Conservation (phyloP, 2,329 filamentous ascomycete species). For the Sarocladium brachiariae region DNA sequence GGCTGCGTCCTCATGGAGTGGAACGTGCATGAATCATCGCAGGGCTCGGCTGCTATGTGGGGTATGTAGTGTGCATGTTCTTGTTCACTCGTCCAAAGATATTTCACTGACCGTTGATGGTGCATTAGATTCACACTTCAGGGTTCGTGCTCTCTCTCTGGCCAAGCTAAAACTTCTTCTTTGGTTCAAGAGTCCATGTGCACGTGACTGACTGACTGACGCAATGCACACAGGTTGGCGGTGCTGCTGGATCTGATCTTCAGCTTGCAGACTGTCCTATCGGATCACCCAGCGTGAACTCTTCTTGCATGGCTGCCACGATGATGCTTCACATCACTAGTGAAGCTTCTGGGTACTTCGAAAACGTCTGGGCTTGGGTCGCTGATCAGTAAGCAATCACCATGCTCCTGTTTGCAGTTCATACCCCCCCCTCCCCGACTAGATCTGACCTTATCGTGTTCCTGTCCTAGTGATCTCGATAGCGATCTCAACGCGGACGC, state of each 20-base stretch:
- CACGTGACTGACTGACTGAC: conserved; percentile 47
- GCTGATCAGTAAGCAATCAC: conserved; percentile 74
- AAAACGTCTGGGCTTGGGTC: conserved; percentile 38
- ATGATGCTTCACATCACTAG: conserved; percentile 40
- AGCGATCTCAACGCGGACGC: conserved; percentile 20
- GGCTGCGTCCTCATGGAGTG: conserved; percentile 70
- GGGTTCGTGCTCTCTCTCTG: conserved; percentile 40
- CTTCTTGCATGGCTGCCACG: conserved; percentile 54
- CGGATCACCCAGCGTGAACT: conserved; percentile 21
- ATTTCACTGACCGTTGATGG: background rate
- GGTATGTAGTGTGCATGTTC: conserved; percentile 11
- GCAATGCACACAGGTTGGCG: conserved; percentile 34
- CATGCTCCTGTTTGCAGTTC: too few relatives aligned
- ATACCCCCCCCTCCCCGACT: conserved; percentile 24
- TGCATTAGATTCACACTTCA: conserved; percentile 42
- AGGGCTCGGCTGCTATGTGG: conserved; percentile 32
- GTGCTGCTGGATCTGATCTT: conserved; percentile 16
- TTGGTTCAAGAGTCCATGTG: too few relatives aligned
- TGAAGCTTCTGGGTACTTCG: conserved; percentile 36
- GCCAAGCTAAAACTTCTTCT: too few relatives aligned
- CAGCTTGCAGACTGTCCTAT: conserved; percentile 17
- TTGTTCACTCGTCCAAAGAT: background rate
- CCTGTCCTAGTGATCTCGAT: conserved; percentile 31
- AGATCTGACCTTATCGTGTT: conserved; percentile 41
- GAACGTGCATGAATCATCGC: conserved; percentile 76